Base-by-base conservation (phyloP, 2,329 filamentous ascomycete species). In the Arthrobotrys sphaeroides region DNA sequence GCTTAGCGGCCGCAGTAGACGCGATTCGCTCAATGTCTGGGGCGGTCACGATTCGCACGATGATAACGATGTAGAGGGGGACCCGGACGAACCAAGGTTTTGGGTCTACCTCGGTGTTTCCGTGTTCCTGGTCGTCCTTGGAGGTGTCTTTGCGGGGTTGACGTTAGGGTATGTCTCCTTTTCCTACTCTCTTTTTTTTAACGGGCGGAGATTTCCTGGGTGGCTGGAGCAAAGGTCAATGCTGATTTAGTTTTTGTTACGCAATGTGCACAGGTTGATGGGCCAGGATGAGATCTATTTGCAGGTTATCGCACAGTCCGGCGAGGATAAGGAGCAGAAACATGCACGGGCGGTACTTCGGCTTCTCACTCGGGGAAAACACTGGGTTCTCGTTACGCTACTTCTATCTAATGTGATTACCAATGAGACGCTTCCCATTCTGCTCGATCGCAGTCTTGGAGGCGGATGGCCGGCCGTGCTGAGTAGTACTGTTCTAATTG, bases 381-480 rank as follows among this genome's bases (percentile, higher is more conserved):
- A 99, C 83, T 99, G 95, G 95, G 94, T 99, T 18, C 85, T 99
- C 69, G 95, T 99, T 64, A 98, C 95, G 1, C 85, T 99, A 24
- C 87, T 99, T 5, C 85, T 99, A 67, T 93, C 93, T 82, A 99
- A 99, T 82, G 95, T 99, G 81, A 96, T 99, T 80, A 96, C 96
- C 78, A 98, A 99, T 83, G 95, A 98, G 84, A 96, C 94, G 1
- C 86, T 97, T 12, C 95, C 95, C 26, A 97, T 99, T 77, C 92
- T 99, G 9, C 87, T 99, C 60, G 95, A 99, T 83, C 87, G 95
- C 68, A 97, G 93, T 68, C 88, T 99, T 16, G 95, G 95, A 28
- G 95, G 95, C 78, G 95, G 95, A 78, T 94, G 96, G 85, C 94
- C 94, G 76, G 95, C 95, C 76, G 93, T 98, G 20, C 87, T 98